Percentiles rank a stretch among this genome's conserved stretches.
phyloP scores from a whole-genome alignment of 768 basidiomycete species.

The Suillus lakei region DNA sequence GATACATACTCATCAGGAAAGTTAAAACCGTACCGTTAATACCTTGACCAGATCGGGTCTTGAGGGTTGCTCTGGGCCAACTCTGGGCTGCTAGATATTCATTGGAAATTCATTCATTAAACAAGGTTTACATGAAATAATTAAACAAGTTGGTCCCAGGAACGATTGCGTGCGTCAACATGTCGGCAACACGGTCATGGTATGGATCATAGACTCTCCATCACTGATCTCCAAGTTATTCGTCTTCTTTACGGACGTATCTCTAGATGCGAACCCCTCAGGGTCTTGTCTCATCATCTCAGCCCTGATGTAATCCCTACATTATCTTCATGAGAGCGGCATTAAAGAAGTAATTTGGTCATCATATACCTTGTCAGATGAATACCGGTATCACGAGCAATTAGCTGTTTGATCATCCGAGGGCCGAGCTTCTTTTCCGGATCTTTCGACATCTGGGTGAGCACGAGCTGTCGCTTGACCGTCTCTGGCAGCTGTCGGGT shows the following conservation, averaged over 20 bases:
- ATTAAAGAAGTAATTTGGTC: neutral
- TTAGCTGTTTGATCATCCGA: slow-evolving; percentile 31
- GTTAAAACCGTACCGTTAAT: neutral
- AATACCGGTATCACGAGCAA: slow-evolving; percentile 35
- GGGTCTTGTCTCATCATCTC: slow-evolving; percentile 19
- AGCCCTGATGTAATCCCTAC: slow-evolving; percentile 18
- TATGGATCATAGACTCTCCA: neutral
- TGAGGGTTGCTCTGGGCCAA: too few species aligned
- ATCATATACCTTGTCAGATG: slow-evolving; percentile 35
- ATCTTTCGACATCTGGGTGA: slow-evolving; percentile 41
- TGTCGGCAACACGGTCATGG: neutral
- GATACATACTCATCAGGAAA: neutral
- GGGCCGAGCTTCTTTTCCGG: slow-evolving; percentile 33
- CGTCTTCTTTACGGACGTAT: slow-evolving; percentile 13
- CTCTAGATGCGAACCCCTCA: slow-evolving; percentile 16
- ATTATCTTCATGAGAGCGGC: neutral
- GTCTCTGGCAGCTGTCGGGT: slow-evolving; percentile 32
- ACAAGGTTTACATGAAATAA: neutral
- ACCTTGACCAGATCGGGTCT: neutral
- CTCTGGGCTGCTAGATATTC: neutral
- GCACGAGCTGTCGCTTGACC: slow-evolving; percentile 37
- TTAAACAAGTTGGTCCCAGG: neutral
- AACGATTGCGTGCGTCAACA: neutral
- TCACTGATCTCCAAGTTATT: neutral
- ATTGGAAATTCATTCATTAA: neutral